phyloP scores from a whole-genome alignment of 225 moss, liverwort and hornwort genomes.

The Polytrichum commune region DNA sequence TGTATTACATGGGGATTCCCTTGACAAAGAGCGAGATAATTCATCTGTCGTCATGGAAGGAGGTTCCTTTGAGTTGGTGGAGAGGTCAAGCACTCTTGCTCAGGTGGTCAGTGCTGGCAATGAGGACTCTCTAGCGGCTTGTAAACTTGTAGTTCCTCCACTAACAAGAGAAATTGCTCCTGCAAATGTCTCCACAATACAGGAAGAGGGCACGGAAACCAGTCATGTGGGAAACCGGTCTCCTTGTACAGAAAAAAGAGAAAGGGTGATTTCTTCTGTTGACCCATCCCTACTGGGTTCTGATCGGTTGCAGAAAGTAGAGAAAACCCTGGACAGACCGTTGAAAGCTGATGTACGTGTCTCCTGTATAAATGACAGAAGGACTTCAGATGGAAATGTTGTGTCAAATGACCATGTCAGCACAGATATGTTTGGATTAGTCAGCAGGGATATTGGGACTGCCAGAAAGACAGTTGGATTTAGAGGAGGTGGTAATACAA shows the following conservation, averaged over 20 bases:
- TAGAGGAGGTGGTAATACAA: constrained; percentile 18
- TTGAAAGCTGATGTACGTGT: constrained; percentile 1
- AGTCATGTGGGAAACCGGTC: background rate
- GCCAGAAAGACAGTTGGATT: constrained; percentile 16
- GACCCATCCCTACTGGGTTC: constrained; percentile 3
- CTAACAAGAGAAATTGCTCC: constrained; percentile 1
- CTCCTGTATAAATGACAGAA: constrained; percentile 4
- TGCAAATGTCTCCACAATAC: background rate
- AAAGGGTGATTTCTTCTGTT: constrained; percentile 1
- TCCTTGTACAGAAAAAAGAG: constrained; percentile 10
- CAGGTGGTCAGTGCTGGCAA: background rate
- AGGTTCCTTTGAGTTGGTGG: background rate
- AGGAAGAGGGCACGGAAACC: constrained; percentile 7
- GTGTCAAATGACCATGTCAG: constrained; percentile 10
- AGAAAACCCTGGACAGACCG: background rate
- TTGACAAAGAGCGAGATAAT: constrained; percentile 11
- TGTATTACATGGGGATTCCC: constrained; percentile 5
- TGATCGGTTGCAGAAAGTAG: constrained; percentile 12
- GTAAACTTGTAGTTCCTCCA: constrained; percentile 4
- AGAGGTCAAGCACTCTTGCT: constrained; percentile 1
- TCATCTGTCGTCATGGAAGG: constrained; percentile 7
- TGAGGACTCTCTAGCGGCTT: background rate
- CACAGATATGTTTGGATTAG: constrained; percentile 10
- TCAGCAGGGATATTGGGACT: constrained; percentile 10
- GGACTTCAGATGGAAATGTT: constrained; percentile 8